Conservation (phyloP, 2,329 filamentous ascomycete species). For the Aaosphaeria pasadenensis region DNA sequence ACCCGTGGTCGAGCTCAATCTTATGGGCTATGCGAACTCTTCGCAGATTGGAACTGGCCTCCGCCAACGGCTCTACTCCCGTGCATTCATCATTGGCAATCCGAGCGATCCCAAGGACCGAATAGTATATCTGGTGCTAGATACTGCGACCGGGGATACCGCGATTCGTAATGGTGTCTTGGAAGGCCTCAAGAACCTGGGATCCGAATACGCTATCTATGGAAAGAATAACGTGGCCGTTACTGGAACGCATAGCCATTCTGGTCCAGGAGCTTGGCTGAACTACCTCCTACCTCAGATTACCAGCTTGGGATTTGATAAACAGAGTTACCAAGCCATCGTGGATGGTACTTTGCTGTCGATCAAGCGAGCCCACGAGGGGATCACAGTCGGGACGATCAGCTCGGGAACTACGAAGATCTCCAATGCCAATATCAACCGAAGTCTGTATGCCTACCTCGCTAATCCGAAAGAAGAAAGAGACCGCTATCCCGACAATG, state of each 20-base stretch:
- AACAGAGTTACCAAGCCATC: slow-evolving; percentile 83
- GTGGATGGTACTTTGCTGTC: slow-evolving; percentile 82
- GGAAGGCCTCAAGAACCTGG: slow-evolving; percentile 66
- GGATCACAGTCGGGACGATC: slow-evolving; percentile 66
- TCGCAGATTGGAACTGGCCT: slow-evolving; percentile 79
- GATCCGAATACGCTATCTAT: slow-evolving; percentile 71
- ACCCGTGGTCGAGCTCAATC: slow-evolving; percentile 83
- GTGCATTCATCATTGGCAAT: slow-evolving; percentile 83
- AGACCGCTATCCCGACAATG: slow-evolving; percentile 61
- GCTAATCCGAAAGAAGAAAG: slow-evolving; percentile 79
- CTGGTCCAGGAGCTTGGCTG: slow-evolving; percentile 87
- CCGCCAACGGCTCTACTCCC: slow-evolving; percentile 81
- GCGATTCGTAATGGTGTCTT: slow-evolving; percentile 85
- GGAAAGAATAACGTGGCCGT: slow-evolving; percentile 79
- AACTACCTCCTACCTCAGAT: slow-evolving; percentile 94
- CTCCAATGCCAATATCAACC: slow-evolving; percentile 77
- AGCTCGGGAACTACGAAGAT: slow-evolving; percentile 69
- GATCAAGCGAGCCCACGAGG: slow-evolving; percentile 76
- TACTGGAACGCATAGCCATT: slow-evolving; percentile 90
- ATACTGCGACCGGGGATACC: slow-evolving; percentile 84
- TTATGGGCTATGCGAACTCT: slow-evolving; percentile 90
- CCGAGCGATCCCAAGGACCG: slow-evolving; percentile 64
- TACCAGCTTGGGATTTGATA: slow-evolving; percentile 80
- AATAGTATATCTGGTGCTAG: slow-evolving; percentile 83
- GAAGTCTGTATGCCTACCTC: slow-evolving; percentile 83